phyloP scores from a whole-genome alignment of 176 grass and related monocot species.

The Oryza punctata region DNA sequence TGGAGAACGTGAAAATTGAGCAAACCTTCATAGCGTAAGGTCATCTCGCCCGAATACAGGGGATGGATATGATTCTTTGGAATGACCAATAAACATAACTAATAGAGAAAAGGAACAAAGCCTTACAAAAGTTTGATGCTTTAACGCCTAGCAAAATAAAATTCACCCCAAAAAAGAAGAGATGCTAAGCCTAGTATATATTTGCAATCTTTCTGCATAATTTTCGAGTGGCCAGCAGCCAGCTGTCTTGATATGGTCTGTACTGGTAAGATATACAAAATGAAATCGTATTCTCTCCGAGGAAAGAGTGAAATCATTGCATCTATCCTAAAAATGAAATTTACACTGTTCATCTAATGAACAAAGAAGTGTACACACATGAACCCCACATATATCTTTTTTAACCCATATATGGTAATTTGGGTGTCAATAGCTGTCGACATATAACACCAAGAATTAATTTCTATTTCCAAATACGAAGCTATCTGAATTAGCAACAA shows the following conservation, averaged over 20 bases:
- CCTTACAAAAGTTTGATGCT: background rate
- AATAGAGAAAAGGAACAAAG: background rate
- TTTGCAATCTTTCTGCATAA: background rate
- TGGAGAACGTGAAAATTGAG: background rate
- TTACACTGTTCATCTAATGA: background rate
- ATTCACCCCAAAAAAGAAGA: background rate
- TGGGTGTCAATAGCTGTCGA: background rate
- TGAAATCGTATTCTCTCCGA: background rate
- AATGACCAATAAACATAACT: constrained; percentile 11
- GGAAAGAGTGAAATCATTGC: background rate
- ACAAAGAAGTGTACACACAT: background rate
- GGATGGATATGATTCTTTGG: background rate
- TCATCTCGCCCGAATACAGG: constrained; percentile 26
- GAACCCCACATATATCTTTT: background rate
- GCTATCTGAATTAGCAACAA: background rate
- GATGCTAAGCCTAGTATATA: background rate
- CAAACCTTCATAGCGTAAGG: background rate
- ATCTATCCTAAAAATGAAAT: background rate
- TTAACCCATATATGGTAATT: background rate
- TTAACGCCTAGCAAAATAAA: background rate
- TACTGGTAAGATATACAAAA: background rate
- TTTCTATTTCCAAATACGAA: background rate
- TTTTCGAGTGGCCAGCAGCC: background rate
- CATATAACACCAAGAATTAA: background rate
- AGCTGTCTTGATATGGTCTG: background rate